Conservation (phyloP, 495 filamentous ascomycete species). For the Xylaria intraflava region DNA sequence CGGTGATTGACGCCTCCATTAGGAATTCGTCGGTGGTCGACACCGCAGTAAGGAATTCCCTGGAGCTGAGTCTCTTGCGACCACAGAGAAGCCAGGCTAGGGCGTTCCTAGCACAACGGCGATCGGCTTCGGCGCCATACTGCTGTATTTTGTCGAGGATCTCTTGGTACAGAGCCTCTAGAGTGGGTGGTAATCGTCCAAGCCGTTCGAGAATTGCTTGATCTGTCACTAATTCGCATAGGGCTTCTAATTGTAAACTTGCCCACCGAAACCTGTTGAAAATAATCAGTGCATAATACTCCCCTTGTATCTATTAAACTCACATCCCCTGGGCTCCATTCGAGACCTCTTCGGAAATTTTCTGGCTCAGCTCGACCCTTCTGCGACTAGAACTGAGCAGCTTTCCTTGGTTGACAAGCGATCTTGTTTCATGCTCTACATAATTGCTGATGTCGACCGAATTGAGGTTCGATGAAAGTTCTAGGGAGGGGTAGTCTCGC, state of each 20-base stretch:
- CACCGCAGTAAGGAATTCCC: neutral
- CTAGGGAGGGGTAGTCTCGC: constrained; percentile 17
- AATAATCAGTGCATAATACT: neutral
- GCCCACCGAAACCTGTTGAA: constrained; percentile 30
- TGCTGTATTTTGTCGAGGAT: constrained; percentile 3
- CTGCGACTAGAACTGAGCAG: neutral
- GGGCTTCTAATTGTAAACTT: constrained; percentile 21
- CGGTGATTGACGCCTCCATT: neutral
- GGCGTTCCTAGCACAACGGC: neutral
- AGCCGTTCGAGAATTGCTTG: neutral
- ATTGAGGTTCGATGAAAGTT: constrained; percentile 24
- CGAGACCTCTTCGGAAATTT: constrained; percentile 12
- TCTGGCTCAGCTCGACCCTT: constrained; percentile 4
- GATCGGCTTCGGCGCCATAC: neutral
- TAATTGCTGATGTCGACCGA: constrained; percentile 27
- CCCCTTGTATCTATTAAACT: constrained; percentile 1
- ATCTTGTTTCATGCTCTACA: constrained; percentile 16
- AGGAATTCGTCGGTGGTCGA: neutral
- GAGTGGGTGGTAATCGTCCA: constrained; percentile 3
- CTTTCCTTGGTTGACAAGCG: neutral
- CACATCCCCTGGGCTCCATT: constrained; percentile 31
- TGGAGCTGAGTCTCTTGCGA: neutral
- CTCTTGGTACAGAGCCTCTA: constrained; percentile 1
- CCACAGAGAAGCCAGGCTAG: neutral
- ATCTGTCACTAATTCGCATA: constrained; percentile 9